phyloP scores from a whole-genome alignment of 2,329 filamentous ascomycete species.

The Calonectria montana region DNA sequence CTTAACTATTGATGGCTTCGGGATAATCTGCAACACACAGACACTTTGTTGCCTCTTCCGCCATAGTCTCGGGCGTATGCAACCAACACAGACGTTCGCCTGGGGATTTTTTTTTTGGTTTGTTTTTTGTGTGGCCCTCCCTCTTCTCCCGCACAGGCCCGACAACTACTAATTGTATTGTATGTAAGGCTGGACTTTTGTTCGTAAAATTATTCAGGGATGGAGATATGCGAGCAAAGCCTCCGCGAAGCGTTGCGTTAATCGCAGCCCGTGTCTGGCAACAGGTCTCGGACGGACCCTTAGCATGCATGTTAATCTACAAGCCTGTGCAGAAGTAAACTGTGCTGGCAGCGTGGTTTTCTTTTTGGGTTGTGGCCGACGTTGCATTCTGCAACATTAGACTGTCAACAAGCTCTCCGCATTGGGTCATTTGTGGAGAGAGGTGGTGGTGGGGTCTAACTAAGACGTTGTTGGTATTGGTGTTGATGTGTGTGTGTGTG shows the following conservation, averaged over 20 bases:
- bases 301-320: background rate
- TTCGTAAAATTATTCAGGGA: background rate
- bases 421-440: background rate
- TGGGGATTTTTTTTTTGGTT: background rate
- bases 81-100: background rate
- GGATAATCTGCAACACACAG: slow-evolving; percentile 4
- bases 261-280: background rate
- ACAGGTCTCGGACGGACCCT: background rate
- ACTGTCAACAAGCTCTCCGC: background rate
- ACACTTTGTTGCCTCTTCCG: background rate
- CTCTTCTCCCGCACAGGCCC: background rate
- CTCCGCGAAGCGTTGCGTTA: background rate
- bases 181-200: too few relatives aligned
- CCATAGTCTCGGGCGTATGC: background rate
- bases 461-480: background rate
- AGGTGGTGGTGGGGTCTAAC: background rate
- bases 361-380: background rate
- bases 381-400: background rate
- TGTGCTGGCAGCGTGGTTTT: background rate
- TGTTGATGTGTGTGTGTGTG: slow-evolving; percentile 14
- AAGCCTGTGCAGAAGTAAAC: background rate
- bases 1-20: background rate
- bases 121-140: too few relatives aligned
- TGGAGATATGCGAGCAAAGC: background rate
- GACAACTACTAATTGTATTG: background rate